Evolutionary conservation across 1,139 yeast species (phyloP), one percentile per base, ranked within the genome.

Genomic region (Kodamaea sp.): DNA sequence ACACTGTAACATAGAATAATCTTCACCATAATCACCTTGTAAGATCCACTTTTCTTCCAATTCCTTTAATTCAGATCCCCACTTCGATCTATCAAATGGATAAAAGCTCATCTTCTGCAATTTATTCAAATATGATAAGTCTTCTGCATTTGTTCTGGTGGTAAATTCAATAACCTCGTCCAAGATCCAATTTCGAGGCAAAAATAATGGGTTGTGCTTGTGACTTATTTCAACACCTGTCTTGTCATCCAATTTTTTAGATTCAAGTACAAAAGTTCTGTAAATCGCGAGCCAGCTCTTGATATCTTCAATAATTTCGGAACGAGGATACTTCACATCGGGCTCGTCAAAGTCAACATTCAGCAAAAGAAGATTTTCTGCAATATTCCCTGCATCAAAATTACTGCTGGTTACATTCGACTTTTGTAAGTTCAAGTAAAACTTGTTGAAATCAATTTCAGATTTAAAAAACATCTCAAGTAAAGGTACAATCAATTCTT

Each of bases 111-210:
- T 84, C 42, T 70, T 66, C 42, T 78, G 70, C 22, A 84, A 55
- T 49, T 83, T 83, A 28, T 73, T 55, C 42, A 84, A 63, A 37
- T 70, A 63, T 42, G 54, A 45, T 27, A 67, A 48, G 46, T 71
- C 73, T 25, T 58, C 52, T 3, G 65, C 68, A n/a, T 58, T 52
- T 20, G 64, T 57, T 7, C 65, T 68, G 36, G 65, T 60, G 0
- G 78, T 69, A 37, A 64, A 62, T 26, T 73, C 69, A 38, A 87
- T 83, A 0, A 88, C 96, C 45, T 89, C 92, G 41, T 88, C 90
- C 39, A 92, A 66, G 37, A 90, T 80, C 92, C 96, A 88, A 48
- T 82, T 85, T 44, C 92, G 73, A 10, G 96, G 95, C 10, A 86
- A 72, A 54, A 92, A 90, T 29, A 77, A 55, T 2, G 98, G 98